Base-by-base conservation (phyloP, 176 grass and related monocot species). In the Oryza longistaminata region DNA sequence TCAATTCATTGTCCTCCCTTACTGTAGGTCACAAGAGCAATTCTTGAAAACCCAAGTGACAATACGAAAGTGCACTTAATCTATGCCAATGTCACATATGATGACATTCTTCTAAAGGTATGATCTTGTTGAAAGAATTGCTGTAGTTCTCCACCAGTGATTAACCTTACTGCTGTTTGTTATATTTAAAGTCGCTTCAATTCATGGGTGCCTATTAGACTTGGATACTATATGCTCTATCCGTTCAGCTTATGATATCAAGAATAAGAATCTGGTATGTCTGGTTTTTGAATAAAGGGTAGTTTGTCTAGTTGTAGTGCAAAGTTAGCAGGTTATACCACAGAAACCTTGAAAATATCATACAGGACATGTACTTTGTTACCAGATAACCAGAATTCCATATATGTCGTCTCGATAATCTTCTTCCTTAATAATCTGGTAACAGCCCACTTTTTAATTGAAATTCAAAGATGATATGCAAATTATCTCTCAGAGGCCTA, bases 61-160 rank as follows among this genome's bases (percentile, higher is more conserved):
- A 92, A 77, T 17, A 93, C 93, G 0, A 93, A 95, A 74, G 69
- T 98, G 75, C 62, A 95, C 73, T 89, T 98, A 39, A 95, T 95
- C 49, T 98, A 95, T 83, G 93, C 93, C 44, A 93, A 95, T 90
- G 91, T 95, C 78, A 89, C 89, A 50, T 87, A 89, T 64, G 91
- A 98, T 5, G 96, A 95, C 81, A 97, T 97, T 84, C 87, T 93
- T 85, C 82, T 94, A 55, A 94, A 93, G 92, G 95, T 97, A 88
- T 76, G 43, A 19, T 80, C 79, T 52, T 89, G 7, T 52, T 71
- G 70, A 14, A 39, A 62, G 27, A 61, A 19, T 66, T 69, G 26
- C 17, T 67, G 14, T 61, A 64, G 27, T 21, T 86, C 42, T 72
- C 3, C n/a, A 78, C 67, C 71, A 15, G 22, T 21, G 45, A 29